Base-by-base conservation (phyloP, 2,329 filamentous ascomycete species). In the Ophiostoma australiae region DNA sequence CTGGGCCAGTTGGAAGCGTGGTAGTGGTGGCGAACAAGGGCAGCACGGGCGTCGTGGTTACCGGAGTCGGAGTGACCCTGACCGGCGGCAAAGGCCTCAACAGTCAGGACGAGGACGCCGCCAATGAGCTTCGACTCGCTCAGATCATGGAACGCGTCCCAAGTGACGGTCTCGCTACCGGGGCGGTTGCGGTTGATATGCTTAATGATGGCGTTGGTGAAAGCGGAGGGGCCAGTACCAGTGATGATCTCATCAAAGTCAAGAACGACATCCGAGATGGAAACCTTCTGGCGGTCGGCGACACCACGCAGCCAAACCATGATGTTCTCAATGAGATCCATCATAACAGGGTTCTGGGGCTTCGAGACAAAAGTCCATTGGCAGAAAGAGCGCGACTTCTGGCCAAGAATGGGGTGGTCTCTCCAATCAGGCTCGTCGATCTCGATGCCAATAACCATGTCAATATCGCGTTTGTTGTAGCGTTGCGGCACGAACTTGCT, bases 301-400 rank as follows among this genome's bases (percentile, higher is more conserved):
- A 91, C 83, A 0, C 83, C 84, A 37, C 86, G 84, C 68, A 91
- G 81, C 89, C 89, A 91, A 0, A 80, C 77, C 78, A 91, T 85
- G 77, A 91, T 91, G 75, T 89, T 86, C 77, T 91, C 88, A 67
- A 91, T 85, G 3, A 92, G 82, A 41, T 81, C 81, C 78, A 91
- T 81, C 88, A 92, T 91, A 71, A 91, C 87, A 1, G 88, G 88
- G 35, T 89, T 84, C 23, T 83, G 81, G 0, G 90, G 89, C 76
- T 91, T 90, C 75, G 86, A 86, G 81, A 90, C 89, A 76, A 91
- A 90, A 0, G 90, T 91, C 90, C 90, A 92, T 76, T 91, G 90
- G 77, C 89, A 91, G 77, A 92, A 91, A 0, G 89, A 91, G 74
- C 84, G 82, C 52, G 86, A 91, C 79, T 91, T 91, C 68, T 83